Base-by-base conservation (phyloP, 148 eudicot species). In the Pouteria glomerata region DNA sequence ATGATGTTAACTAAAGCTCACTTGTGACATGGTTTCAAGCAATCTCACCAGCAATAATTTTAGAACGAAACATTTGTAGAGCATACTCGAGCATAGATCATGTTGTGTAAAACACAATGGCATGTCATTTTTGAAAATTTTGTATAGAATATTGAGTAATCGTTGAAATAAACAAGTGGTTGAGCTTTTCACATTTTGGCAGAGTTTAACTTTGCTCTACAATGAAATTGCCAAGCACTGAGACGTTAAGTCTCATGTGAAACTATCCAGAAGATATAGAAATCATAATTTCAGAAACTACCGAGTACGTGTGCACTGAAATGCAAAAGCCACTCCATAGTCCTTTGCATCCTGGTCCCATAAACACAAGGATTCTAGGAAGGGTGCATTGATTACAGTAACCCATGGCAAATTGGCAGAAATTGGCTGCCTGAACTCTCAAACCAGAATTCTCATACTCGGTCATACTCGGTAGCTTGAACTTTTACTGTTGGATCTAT, bases 131-230 rank as follows among this genome's bases (percentile, higher is more conserved):
- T 64, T 42, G 3, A 27, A n/a, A 21, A 21, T n/a, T 4, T 53
- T 7, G 23, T 2, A 8, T 29, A 1, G 6, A 11, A 53, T 53
- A 21, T 19, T 3, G n/a, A 18, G 4, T 2, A 52, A 4, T 23
- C 34, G 21, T 15, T 7, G 0, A 44, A 26, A 18, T 2, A 42
- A 26, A 4, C n/a, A 16, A 14, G 68, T 26, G 34, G 33, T 13
- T 64, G 33, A 64, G 68, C 18, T 42, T 44, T 15, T 65, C 35
- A 27, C 55, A 65, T 47, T 39, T 64, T 42, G 68, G 68, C 14
- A 45, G n/a, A 29, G 45, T 47, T 11, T 1, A 64, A 18, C 29
- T 26, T 44, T n/a, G 56, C 29, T 53, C 6, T 53, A 53, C n/a
- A 21, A 23, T 53, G 13, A 53, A 53, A 53, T 24, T 53, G 13